Evolutionary conservation across 768 basidiomycete genomes (phyloP).

Genomic region (Krasilnikovozyma curviuscula): DNA sequence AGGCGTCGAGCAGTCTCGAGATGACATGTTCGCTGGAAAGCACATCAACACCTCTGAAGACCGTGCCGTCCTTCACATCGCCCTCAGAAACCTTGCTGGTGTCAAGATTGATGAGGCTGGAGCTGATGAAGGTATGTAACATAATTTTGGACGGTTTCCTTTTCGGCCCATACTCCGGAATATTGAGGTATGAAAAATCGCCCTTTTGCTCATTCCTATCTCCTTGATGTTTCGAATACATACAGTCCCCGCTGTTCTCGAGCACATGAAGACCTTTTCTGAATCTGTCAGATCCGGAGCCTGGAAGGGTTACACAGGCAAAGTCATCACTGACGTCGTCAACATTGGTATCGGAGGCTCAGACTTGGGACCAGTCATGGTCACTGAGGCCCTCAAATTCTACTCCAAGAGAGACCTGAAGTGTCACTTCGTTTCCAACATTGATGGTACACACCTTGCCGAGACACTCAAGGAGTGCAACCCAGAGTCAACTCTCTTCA

Average conservation of each 20-base stretch:
- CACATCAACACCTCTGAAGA: slow-evolving; percentile 99
- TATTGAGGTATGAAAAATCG: no score
- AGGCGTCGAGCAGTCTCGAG: slow-evolving; percentile 57
- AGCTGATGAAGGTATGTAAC: slow-evolving; percentile 58
- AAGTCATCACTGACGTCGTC: slow-evolving; percentile 79
- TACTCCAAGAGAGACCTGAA: slow-evolving; percentile 78
- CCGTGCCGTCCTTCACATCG: slow-evolving; percentile 87
- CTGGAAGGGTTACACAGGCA: slow-evolving; percentile 97
- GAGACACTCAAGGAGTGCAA: slow-evolving; percentile 65
- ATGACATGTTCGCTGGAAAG: slow-evolving; percentile 85
- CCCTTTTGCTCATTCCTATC: no score
- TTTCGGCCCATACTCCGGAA: no score
- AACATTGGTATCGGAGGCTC: slow-evolving; percentile 99
- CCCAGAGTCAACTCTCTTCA: slow-evolving; percentile 85
- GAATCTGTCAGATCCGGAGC: slow-evolving; percentile 62
- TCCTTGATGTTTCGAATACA: no score
- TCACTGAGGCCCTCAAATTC: slow-evolving; percentile 85
- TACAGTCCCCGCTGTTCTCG: slow-evolving; percentile 62
- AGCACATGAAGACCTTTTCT: slow-evolving; percentile 79
- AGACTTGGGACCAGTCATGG: slow-evolving; percentile 96
- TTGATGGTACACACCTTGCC: slow-evolving; percentile 91
- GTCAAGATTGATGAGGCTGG: slow-evolving; percentile 65
- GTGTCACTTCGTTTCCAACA: slow-evolving; percentile 84
- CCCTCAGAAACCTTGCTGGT: slow-evolving; percentile 51
- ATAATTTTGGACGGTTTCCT: no score